These are phyloP conservation scores for Infundibulicybe gibba DNA, from an alignment of 768 basidiomycete genomes.

Conservation along the genomic window DNA sequence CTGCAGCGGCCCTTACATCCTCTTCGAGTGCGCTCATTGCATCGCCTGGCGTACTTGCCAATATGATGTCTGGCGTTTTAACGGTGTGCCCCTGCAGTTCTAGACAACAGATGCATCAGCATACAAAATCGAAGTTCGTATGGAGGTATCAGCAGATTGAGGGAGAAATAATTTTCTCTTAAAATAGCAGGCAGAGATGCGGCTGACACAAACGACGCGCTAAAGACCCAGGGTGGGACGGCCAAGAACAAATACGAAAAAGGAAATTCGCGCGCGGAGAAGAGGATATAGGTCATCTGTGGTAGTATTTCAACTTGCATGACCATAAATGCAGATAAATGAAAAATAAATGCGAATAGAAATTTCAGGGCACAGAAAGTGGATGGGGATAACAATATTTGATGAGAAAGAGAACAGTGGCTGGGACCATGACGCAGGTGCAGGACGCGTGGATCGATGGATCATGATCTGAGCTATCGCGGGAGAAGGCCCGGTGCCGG, in stretches of 20 bases:
- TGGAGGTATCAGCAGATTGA: background rate
- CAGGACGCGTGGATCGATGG: conserved; percentile 11
- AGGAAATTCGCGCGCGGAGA: too few species aligned
- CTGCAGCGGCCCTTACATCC: conserved; percentile 76
- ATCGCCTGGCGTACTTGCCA: conserved; percentile 70
- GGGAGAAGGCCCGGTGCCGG: conserved; percentile 8
- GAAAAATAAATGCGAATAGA: too few species aligned
- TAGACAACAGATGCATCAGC: conserved; percentile 24
- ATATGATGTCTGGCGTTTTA: conserved; percentile 91
- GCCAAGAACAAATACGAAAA: too few species aligned
- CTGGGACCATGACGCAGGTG: conserved; percentile 4
- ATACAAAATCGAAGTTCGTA: conserved; percentile 2
- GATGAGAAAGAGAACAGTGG: conserved; percentile 2
- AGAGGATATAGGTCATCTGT: too few species aligned
- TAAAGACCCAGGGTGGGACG: too few species aligned
- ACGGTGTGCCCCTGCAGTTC: conserved; percentile 97
- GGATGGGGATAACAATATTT: background rate
- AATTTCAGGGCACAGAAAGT: too few species aligned
- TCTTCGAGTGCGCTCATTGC: conserved; percentile 85
- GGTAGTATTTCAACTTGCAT: too few species aligned
- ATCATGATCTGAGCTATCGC: conserved; percentile 6
- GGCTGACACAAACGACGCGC: too few species aligned
- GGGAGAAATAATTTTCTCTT: background rate
- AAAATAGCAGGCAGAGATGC: too few species aligned
- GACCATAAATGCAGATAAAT: too few species aligned